A percentile compares a stretch with the other conserved stretches of the same genome.
These are phyloP conservation scores for Talaromyces marneffei DNA, from an alignment of 2,329 filamentous ascomycete genomes.

Conservation along the genomic window DNA sequence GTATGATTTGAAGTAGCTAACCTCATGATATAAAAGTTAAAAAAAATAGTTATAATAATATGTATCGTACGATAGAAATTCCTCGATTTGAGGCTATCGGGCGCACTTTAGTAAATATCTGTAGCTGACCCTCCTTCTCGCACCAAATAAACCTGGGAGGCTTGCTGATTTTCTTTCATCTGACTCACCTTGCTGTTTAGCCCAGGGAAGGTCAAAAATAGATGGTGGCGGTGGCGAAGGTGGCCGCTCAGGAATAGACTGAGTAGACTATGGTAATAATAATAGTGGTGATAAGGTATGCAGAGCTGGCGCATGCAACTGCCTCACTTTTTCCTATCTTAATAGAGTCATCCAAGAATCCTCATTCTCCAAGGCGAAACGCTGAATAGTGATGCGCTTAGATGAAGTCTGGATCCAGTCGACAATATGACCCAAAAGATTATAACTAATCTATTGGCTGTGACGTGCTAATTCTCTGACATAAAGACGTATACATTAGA, in stretches of 20 bases:
- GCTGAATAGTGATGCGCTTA: background rate
- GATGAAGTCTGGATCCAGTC: constrained; percentile 7
- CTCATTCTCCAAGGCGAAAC: background rate
- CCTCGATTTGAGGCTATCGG: background rate
- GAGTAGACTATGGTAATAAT: background rate
- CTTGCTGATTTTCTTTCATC: background rate
- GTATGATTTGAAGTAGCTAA: too few relatives aligned
- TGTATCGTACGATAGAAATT: background rate
- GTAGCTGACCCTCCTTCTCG: background rate
- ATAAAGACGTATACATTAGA: too few relatives aligned
- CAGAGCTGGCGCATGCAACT: background rate
- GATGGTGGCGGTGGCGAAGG: constrained; percentile 1
- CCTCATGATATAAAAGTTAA: too few relatives aligned
- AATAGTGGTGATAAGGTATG: background rate
- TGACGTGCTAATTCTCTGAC: too few relatives aligned
- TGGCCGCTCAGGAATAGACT: constrained; percentile 1
- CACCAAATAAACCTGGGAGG: background rate
- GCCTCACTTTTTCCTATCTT: background rate
- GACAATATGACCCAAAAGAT: constrained; percentile 7
- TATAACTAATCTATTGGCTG: too few relatives aligned
- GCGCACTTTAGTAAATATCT: background rate
- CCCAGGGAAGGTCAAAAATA: constrained; percentile 3
- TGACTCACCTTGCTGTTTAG: background rate
- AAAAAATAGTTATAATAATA: background rate
- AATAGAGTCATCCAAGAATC: constrained; percentile 2